Percentiles rank a stretch among this genome's conserved stretches.
Conservation (phyloP, 345 rosid genomes). For the Ailanthus altissimus region DNA sequence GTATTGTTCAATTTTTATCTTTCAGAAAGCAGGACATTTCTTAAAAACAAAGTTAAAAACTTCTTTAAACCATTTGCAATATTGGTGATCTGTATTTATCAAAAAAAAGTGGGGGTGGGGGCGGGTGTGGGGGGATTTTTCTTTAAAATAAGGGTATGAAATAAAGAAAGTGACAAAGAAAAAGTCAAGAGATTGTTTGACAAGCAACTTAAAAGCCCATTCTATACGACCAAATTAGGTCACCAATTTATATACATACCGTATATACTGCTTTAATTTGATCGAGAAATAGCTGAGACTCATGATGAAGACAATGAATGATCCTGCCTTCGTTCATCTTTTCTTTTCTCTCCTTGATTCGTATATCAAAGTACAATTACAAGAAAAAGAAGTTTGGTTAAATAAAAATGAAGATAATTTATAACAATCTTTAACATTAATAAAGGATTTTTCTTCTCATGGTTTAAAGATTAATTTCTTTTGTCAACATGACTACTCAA, state of each 20-base stretch:
- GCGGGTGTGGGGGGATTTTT: too few relatives aligned
- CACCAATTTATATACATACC: not conserved
- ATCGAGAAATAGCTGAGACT: conserved; percentile 13
- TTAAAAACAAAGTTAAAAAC: too few relatives aligned
- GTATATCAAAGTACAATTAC: not conserved
- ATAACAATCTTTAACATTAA: not conserved
- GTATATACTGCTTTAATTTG: conserved; percentile 8
- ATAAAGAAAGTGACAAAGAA: not conserved
- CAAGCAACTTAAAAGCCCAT: conserved; percentile 24
- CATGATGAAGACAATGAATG: not conserved
- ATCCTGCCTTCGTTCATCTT: not conserved
- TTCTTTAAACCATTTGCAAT: too few relatives aligned
- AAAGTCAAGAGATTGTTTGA: conserved; percentile 24
- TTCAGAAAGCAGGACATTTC: not conserved
- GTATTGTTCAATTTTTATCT: not conserved
- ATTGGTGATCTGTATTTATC: not conserved
- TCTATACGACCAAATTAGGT: conserved; percentile 28
- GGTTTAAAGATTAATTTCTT: not conserved
- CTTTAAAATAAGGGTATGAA: not conserved
- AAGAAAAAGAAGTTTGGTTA: not conserved
- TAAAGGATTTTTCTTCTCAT: not conserved
- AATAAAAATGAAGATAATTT: not conserved
- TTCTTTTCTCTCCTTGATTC: not conserved
- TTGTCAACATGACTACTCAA: conserved; percentile 17
- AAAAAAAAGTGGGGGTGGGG: too few relatives aligned